Evolutionary conservation across 169 alveolate genomes (phyloP), one percentile per base, ranked within the genome.

Genomic region (Plasmodium relictum): DNA sequence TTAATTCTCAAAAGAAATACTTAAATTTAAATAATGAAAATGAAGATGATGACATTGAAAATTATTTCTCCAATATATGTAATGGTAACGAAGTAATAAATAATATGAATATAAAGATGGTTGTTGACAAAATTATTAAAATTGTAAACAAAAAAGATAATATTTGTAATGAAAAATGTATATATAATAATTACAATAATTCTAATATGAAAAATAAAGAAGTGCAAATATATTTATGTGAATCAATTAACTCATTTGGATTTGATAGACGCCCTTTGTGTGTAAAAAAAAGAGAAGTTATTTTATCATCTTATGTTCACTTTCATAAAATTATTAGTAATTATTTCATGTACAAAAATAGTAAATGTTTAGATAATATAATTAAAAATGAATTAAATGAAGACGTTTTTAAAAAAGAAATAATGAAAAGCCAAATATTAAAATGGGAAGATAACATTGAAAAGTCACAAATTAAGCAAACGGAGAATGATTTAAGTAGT

Each of bases 21-120:
- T 31, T 3, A 31, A 52, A 9, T 2, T 16, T 39, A 41, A 78
- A 45, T 39, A 59, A 16, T 50, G 7, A 16, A n/a, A 61, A 48
- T 6, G 70, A 45, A 31, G 88, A 73, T 37, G 72, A 41, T 56
- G 41, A 72, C 48, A 45, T 69, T 24, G 78, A 80, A 26, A 22
- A 68, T 10, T 86, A 86, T 73, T 86, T 86, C 22, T 45, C 73
- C 3, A 70, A 86, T 8, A 48, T 86, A 12, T 70, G 92, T 73
- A 71, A 37, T 39, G 87, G 92, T 20, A 52, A 41, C 9, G 92
- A 86, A 44, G 87, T 86, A 16, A 86, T 86, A 5, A 86, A 86
- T 71, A 86, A 86, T 71, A 71, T 86, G 69, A 86, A 69, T 14
- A 86, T 86, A 9, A 86, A 86, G 7, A 70, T 86, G 69, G 69